Base-by-base conservation (phyloP, 2,329 filamentous ascomycete genomes). In the Decorospora gaudefroyi region DNA sequence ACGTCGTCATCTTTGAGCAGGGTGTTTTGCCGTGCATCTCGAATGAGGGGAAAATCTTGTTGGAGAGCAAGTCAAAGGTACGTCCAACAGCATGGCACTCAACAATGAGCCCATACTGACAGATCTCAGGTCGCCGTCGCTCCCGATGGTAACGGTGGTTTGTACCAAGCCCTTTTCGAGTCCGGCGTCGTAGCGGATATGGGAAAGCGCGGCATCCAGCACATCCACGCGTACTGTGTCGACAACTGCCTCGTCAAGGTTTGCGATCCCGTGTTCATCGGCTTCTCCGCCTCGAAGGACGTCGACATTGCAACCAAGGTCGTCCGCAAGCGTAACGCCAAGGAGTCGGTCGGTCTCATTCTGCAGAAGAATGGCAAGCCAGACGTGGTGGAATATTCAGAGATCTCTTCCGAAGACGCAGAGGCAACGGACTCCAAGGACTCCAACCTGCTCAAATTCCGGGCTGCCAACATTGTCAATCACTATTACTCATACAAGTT, bases 211-310 rank as follows among this genome's bases (percentile, higher is more conserved):
- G 91, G 90, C 35, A 87, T 97, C 67, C 76, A 96, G 78, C 93
- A 99, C 76, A 87, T 99, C 51, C 92, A 99, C 73, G 87, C 91
- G 33, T 97, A 97, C 80, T 96, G 93, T 67, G 93, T 99, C 31
- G 93, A 99, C 77, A 99, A 99, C 79, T 97, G 92, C 76, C 82
- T 99, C n/a, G 92, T 96, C 70, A 92, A 90, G 75, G 92, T 99
- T n/a, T 92, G 92, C 18, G 93, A 99, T 67, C 93, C 93, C 10
- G 82, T 90, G 59, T 97, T 99, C 76, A 86, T 97, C 62, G 93
- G 93, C 59, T 97, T 97, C 74, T 82, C 90, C 4, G 90, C 92
- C 28, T 82, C 85, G 37, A 88, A 92, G 71, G 76, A 90, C 49
- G 92, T 96, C 60, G 90, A 96, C 74, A 95, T 99, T 64, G 92